Evolutionary conservation across 2,329 filamentous ascomycete genomes (phyloP).

Genomic region (Exophiala aquamarina): DNA sequence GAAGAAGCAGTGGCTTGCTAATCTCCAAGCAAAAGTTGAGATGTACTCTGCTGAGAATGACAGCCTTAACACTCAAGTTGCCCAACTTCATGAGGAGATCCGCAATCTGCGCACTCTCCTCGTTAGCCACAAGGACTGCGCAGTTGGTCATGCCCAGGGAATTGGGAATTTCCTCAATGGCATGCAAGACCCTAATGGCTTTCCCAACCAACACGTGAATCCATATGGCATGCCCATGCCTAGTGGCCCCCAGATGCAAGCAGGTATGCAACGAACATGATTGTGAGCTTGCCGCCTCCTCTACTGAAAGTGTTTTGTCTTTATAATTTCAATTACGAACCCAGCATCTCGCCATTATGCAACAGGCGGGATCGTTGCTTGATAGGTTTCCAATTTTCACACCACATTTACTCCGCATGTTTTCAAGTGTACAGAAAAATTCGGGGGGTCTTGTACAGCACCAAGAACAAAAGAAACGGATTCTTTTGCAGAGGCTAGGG

Average conservation of each 20-base stretch:
- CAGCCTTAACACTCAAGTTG: conserved; percentile 77
- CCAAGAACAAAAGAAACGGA: conserved; percentile 16
- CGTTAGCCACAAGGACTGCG: conserved; percentile 93
- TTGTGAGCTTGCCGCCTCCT: conserved; percentile 1
- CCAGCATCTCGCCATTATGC: conserved; percentile 10
- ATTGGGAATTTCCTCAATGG: conserved; percentile 43
- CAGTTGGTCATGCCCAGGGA: conserved; percentile 84
- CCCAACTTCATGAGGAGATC: conserved; percentile 83
- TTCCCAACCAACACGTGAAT: conserved; percentile 37
- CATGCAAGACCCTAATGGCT: conserved; percentile 34
- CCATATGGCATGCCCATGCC: conserved; percentile 46
- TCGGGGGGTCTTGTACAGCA: conserved; percentile 22
- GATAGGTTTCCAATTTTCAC: conserved; percentile 1
- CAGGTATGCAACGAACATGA: conserved; percentile 28
- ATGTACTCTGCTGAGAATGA: conserved; percentile 92
- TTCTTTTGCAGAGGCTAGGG: conserved; percentile 3
- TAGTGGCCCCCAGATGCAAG: conserved; percentile 27
- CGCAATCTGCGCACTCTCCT: conserved; percentile 92
- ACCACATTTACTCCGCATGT: conserved; percentile 7
- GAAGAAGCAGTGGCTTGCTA: conserved; percentile 98
- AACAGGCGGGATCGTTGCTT: conserved; percentile 12
- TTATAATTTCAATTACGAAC: neutral
- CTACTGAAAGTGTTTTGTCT: neutral
- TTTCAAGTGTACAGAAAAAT: conserved; percentile 22
- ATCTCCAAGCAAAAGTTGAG: conserved; percentile 92